These are phyloP conservation scores for Carpinus viminea DNA, from an alignment of 306 rosid genomes.

Conservation along the genomic window DNA sequence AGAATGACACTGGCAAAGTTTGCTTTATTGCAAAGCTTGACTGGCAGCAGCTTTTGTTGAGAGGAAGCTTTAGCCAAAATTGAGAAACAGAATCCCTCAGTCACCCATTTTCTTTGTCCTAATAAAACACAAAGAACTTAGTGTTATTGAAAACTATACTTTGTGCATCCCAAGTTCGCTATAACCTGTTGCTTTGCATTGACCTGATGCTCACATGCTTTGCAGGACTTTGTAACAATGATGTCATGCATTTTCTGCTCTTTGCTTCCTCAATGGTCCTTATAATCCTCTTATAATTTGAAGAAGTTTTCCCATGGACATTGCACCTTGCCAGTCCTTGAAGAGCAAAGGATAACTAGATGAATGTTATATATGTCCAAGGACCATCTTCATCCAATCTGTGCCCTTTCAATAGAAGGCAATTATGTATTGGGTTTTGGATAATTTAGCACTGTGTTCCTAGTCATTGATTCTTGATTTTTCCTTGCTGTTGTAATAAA, in stretches of 20 bases:
- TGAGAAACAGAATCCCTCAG: background rate
- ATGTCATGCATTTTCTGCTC: slow-evolving; percentile 36
- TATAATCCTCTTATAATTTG: slow-evolving; percentile 37
- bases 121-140: background rate
- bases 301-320: slow-evolving; percentile 23
- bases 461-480: slow-evolving; percentile 53
- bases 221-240: slow-evolving; percentile 55
- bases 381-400: slow-evolving; percentile 29
- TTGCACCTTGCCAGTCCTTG: slow-evolving; percentile 29
- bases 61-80: background rate
- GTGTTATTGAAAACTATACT: background rate
- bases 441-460: slow-evolving; percentile 35
- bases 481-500: slow-evolving; percentile 65
- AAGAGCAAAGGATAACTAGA: slow-evolving; percentile 18
- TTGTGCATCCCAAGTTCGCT: background rate
- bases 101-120: background rate
- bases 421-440: slow-evolving; percentile 23
- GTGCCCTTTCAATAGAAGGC: slow-evolving; percentile 27
- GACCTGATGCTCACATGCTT: slow-evolving; percentile 19
- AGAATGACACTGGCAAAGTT: background rate
- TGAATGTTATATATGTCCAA: slow-evolving; percentile 19
- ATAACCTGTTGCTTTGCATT: slow-evolving; percentile 7
- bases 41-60: background rate
- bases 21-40: background rate
- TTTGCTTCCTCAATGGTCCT: slow-evolving; percentile 47